These are phyloP conservation scores for Urostyla sp. DNA, from an alignment of 73 alveolate species.

Conservation along the genomic window DNA sequence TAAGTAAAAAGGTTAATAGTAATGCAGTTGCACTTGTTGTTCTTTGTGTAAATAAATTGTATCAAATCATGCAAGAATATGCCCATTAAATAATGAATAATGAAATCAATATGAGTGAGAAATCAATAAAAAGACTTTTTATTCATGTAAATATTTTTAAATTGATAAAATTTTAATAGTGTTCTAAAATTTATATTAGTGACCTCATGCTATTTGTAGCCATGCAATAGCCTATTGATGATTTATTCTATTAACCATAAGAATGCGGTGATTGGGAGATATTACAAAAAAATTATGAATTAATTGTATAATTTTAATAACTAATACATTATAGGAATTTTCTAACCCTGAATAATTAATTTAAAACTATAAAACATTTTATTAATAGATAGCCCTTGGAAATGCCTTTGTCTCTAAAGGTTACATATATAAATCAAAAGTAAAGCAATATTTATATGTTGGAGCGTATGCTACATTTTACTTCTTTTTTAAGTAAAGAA, in stretches of 20 bases:
- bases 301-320: too few relatives aligned
- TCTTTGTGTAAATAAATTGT: background rate
- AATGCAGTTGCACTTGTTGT: conserved; percentile 31
- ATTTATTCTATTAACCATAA: conserved; percentile 11
- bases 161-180: too few relatives aligned
- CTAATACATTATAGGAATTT: too few relatives aligned
- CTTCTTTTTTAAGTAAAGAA: conserved; percentile 35
- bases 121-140: background rate
- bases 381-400: conserved; percentile 13
- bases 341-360: background rate
- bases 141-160: too few relatives aligned
- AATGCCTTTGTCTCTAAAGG: conserved; percentile 12
- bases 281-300: background rate
- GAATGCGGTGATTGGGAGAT: background rate
- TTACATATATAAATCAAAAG: background rate
- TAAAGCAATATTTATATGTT: background rate
- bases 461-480: conserved; percentile 37
- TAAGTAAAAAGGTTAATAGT: background rate
- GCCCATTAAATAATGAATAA: background rate
- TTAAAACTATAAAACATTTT: conserved; percentile 31
- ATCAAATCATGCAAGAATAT: background rate
- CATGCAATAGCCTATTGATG: background rate
- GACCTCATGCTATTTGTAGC: conserved; percentile 19
- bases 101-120: background rate
- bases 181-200: conserved; percentile 22